Percentiles rank a stretch among this genome's conserved stretches.
phyloP scores from a whole-genome alignment of 2,329 filamentous ascomycete genomes.

The Colletotrichum echinochloae region DNA sequence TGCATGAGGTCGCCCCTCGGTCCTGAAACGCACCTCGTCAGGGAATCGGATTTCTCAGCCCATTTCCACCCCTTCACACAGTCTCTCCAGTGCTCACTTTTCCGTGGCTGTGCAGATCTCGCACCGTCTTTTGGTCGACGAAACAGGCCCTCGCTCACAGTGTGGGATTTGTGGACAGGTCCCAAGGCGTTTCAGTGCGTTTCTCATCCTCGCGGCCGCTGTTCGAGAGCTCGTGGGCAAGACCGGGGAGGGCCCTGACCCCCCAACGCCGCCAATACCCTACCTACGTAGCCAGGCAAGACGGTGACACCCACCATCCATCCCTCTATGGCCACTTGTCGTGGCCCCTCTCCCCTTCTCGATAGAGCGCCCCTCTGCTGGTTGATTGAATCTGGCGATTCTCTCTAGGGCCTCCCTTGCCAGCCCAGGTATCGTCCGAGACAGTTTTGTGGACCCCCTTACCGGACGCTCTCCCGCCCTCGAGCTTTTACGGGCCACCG shows the following conservation, averaged over 20 bases:
- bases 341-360: constrained; percentile 18
- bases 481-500: constrained; percentile 1
- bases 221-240: constrained; percentile 22
- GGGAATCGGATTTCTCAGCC: constrained; percentile 37
- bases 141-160: constrained; percentile 14
- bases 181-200: constrained; percentile 38
- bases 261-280: constrained; percentile 16
- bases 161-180: constrained; percentile 22
- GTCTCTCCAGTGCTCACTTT: constrained; percentile 13
- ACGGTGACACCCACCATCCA: background rate
- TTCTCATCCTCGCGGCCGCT: constrained; percentile 38
- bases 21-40: constrained; percentile 39
- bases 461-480: constrained; percentile 34
- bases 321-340: background rate
- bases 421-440: constrained; percentile 37
- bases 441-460: constrained; percentile 32
- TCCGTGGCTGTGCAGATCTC: background rate
- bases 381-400: constrained; percentile 33
- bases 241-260: constrained; percentile 25
- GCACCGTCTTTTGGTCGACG: constrained; percentile 2
- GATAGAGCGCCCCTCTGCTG: constrained; percentile 28
- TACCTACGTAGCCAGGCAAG: constrained; percentile 7
- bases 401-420: constrained; percentile 34
- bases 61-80: constrained; percentile 16
- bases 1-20: constrained; percentile 36